Evolutionary conservation across 1,139 yeast genomes (phyloP), one percentile per base, ranked within the genome.

Genomic region (Tardiomyces digboiensis): DNA sequence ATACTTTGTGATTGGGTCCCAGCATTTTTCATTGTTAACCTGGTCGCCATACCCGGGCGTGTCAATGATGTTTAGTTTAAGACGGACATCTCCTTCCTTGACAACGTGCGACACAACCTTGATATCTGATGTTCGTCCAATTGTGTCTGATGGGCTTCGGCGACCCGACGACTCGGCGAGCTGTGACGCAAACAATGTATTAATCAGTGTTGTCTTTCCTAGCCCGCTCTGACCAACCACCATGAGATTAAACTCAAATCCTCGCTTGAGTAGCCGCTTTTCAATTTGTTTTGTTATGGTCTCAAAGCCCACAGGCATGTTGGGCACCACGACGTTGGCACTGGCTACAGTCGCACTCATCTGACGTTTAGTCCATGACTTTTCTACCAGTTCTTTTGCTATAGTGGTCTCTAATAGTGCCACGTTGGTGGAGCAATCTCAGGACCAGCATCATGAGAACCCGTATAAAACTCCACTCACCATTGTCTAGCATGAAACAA

Each of bases 41-140:
- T 86, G 95, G 68, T 91, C 98, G 37, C 96, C 97, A 70, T 87
- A 91, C 7, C 98, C 98, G 12, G 97, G 97, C 7, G 97, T 91
- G 62, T 91, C 98, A 61, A 91, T 85, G 47, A 89, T 80, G 56
- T 87, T 89, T 52, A 91, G 70, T 58, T 83, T 82, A 62, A 91
- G 77, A 48, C 82, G 79, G 48, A 91, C 98, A 53, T 84, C 85
- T 62, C 87, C 89, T 66, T 91, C 98, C 48, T 79, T 66, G 52
- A 89, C 54, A 39, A 72, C 67, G 58, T 86, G 95, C 29, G 80
- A 67, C 38, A 81, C 75, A 29, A 83, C 82, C 56, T 82, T 77
- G 62, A 91, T 84, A 61, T 89, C 97, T 5, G 95, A 80, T 40
- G 98, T 91, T 58, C 85, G 82, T 49, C 84, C 83, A 52, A 83